phyloP scores from a whole-genome alignment of 2,329 filamentous ascomycete species.

The Sarocladiaceae sp. region DNA sequence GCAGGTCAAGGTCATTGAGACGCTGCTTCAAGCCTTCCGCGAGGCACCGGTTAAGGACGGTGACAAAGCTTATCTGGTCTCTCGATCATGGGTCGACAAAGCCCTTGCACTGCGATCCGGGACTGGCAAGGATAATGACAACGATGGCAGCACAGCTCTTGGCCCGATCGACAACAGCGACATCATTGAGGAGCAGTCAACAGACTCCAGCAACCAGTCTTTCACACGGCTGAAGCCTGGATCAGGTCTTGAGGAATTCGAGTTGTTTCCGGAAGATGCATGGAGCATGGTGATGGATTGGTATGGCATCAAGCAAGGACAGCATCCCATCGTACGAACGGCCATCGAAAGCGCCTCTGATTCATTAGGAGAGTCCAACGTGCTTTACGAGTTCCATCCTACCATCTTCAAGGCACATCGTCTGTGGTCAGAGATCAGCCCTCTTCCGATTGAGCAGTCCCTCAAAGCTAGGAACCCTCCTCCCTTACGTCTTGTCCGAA shows the following conservation, averaged over 20 bases:
- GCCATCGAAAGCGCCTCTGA: constrained; percentile 69
- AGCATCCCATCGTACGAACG: constrained; percentile 65
- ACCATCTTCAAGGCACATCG: constrained; percentile 82
- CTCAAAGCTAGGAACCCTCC: constrained; percentile 55
- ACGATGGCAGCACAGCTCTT: constrained; percentile 46
- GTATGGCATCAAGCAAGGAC: constrained; percentile 70
- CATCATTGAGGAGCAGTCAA: constrained; percentile 59
- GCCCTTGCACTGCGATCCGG: constrained; percentile 61
- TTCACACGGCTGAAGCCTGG: constrained; percentile 72
- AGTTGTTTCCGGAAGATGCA: constrained; percentile 69
- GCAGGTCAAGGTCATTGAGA: constrained; percentile 69
- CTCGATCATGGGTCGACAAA: constrained; percentile 68
- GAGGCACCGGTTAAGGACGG: constrained; percentile 56
- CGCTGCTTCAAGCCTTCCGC: constrained; percentile 48
- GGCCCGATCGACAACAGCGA: constrained; percentile 85
- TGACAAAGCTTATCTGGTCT: constrained; percentile 72
- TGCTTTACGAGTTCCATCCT: constrained; percentile 78
- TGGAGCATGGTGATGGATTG: constrained; percentile 77
- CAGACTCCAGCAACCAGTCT: constrained; percentile 40
- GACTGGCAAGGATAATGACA: constrained; percentile 48
- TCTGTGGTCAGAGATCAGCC: constrained; percentile 56
- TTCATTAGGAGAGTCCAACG: constrained; percentile 50
- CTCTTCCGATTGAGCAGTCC: constrained; percentile 48
- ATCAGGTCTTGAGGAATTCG: constrained; percentile 62
- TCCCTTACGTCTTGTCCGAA: constrained; percentile 63